Conservation (phyloP, 2,329 filamentous ascomycete species). For the Neonectria coccinea region DNA sequence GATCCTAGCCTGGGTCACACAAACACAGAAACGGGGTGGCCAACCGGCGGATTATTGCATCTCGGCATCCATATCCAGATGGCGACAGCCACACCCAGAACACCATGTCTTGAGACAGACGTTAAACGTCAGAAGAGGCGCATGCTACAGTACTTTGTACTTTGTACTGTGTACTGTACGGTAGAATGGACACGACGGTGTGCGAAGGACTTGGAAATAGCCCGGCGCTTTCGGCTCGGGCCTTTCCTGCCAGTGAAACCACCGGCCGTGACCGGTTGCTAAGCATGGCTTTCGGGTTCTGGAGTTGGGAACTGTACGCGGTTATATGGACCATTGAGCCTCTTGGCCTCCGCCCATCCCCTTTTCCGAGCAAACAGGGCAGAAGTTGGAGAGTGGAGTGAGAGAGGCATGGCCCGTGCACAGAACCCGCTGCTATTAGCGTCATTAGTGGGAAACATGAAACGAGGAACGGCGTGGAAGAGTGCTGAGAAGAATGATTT, state of each 20-base stretch:
- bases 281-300: constrained; percentile 16
- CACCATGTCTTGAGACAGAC: constrained; percentile 1
- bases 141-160: not conserved
- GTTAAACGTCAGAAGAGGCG: constrained; percentile 14
- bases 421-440: constrained; percentile 36
- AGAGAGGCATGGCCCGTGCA: constrained; percentile 36
- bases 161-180: not conserved
- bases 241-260: constrained; percentile 12
- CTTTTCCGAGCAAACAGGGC: constrained; percentile 15
- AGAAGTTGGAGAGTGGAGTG: constrained; percentile 32
- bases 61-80: constrained; percentile 2
- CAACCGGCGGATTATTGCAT: not conserved
- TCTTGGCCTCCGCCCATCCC: constrained; percentile 5
- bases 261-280: constrained; percentile 7
- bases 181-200: not conserved
- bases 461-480: constrained; percentile 35
- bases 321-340: constrained; percentile 4
- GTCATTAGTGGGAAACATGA: constrained; percentile 47
- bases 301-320: constrained; percentile 4
- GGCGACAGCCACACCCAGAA: constrained; percentile 5
- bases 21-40: constrained; percentile 9
- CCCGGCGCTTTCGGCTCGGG: constrained; percentile 16
- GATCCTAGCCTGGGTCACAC: not conserved
- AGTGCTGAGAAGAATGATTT: constrained; percentile 29
- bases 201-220: constrained; percentile 8